Base-by-base conservation (phyloP, 2,329 filamentous ascomycete genomes). In the Fusarium proliferatum region DNA sequence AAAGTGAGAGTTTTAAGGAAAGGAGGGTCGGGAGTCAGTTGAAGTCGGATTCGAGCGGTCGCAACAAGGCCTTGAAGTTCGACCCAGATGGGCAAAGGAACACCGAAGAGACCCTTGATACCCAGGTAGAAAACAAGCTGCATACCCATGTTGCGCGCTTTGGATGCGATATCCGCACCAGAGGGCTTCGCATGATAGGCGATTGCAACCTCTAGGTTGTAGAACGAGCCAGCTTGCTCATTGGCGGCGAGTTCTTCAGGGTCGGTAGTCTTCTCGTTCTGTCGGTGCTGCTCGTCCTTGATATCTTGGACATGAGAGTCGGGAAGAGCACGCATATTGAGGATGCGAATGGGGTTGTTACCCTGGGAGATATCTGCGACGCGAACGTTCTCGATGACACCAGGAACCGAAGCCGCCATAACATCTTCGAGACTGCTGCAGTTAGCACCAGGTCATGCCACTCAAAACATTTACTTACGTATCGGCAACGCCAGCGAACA, bases 131-230 rank as follows among this genome's bases (percentile, higher is more conserved):
- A 98, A 13, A 98, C 90, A 19, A 98, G 84, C 78, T 97, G 93
- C 94, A 98, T 97, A 78, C 97, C 95, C 94, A 98, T 97, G 80
- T 98, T 98, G 75, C 93, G 90, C 10, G 95, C 94, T 82, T 95
- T 96, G 51, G 93, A 92, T 5, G 93, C 92, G 19, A 94, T 88
- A 53, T 91, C 89, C 65, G 86, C 86, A 9, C 89, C 88, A 5
- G 89, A 92, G 17, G 95, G 95, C 80, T 92, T 91, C 15, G 96
- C 94, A 79, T 98, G 95, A 80, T 98, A 98, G 3, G 95, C 95
- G 78, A 98, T 92, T 0, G 94, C 94, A 33, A 94, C 92, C 81
- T 98, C 95, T 55, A 98, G 86, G 77, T 97, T 98, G 86, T 98
- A 98, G 79, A 93, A 97, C 71, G 95, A 93, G 19, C 95, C 95